Evolutionary conservation across 2,329 filamentous ascomycete genomes (phyloP).

Genomic region (Lizonia empirigonia): DNA sequence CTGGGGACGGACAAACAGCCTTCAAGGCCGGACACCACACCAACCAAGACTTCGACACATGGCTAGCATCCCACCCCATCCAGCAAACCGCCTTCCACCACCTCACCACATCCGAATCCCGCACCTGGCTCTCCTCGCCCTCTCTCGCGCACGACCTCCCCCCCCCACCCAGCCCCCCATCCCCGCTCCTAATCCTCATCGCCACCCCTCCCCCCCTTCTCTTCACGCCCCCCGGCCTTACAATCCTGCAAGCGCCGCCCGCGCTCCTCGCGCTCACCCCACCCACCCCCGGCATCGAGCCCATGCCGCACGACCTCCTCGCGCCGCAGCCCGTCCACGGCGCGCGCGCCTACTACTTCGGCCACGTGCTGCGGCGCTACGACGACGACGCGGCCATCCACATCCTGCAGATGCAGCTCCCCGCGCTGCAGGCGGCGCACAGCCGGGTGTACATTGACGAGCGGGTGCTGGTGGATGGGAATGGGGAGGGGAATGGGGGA

Average conservation of each 20-base stretch:
- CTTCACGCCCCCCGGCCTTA: background rate
- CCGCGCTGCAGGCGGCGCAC: background rate
- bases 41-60: conserved; percentile 9
- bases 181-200: too few relatives aligned
- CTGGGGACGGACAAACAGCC: background rate
- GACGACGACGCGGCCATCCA: conserved; percentile 9
- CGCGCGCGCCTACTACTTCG: conserved; percentile 12
- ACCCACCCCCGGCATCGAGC: background rate
- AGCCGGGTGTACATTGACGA: conserved; percentile 9
- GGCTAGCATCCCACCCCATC: conserved; percentile 7
- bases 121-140: background rate
- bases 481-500: too few relatives aligned
- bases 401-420: conserved; percentile 14
- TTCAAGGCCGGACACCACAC: conserved; percentile 6
- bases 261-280: conserved; percentile 4
- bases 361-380: conserved; percentile 7
- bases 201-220: too few relatives aligned
- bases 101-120: conserved; percentile 6
- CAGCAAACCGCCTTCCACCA: conserved; percentile 12
- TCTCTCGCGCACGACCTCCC: too few relatives aligned
- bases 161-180: too few relatives aligned
- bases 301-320: conserved; percentile 8
- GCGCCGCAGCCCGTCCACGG: conserved; percentile 6
- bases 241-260: conserved; percentile 5
- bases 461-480: background rate